phyloP scores from a whole-genome alignment of 169 alveolate genomes.

The Cryptosporidium felis region DNA sequence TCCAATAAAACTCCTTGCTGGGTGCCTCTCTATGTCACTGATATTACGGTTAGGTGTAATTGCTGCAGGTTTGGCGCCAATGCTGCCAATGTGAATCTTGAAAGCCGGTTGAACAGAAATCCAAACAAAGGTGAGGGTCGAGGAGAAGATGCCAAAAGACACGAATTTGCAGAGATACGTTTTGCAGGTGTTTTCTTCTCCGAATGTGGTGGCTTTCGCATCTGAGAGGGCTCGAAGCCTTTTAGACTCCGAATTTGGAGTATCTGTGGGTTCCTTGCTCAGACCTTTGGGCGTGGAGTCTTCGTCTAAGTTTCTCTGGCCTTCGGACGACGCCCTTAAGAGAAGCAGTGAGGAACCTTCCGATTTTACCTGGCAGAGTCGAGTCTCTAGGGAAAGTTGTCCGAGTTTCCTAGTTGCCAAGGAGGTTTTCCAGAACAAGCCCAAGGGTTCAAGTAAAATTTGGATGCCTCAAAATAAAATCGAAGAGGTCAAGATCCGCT shows the following conservation, averaged over 20 bases:
- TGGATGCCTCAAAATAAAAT: conserved; percentile 42
- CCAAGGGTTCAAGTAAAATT: neutral
- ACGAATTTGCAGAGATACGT: conserved; percentile 26
- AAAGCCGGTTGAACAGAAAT: neutral
- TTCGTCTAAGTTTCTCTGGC: conserved; percentile 34
- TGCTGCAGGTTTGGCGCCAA: conserved; percentile 51
- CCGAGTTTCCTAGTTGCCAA: neutral
- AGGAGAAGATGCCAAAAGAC: conserved; percentile 28
- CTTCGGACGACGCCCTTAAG: neutral
- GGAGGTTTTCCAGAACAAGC: conserved; percentile 24
- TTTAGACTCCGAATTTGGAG: conserved; percentile 29
- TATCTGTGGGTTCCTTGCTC: conserved; percentile 8
- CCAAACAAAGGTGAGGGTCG: neutral
- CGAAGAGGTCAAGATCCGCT: neutral
- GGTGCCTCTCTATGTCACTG: no score
- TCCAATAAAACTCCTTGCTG: no score
- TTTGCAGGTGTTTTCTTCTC: conserved; percentile 11
- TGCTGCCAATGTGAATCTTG: neutral
- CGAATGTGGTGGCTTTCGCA: conserved; percentile 35
- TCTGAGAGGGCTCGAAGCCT: conserved; percentile 29
- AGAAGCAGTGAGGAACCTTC: neutral
- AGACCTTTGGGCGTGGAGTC: conserved; percentile 59
- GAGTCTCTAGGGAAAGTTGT: conserved; percentile 14
- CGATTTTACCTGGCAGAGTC: conserved; percentile 8
- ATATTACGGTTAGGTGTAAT: no score